Percentiles rank a stretch among this genome's conserved stretches.
These are phyloP conservation scores for Neocucurbitaria cava DNA, from an alignment of 2,329 filamentous ascomycete species.

Conservation along the genomic window DNA sequence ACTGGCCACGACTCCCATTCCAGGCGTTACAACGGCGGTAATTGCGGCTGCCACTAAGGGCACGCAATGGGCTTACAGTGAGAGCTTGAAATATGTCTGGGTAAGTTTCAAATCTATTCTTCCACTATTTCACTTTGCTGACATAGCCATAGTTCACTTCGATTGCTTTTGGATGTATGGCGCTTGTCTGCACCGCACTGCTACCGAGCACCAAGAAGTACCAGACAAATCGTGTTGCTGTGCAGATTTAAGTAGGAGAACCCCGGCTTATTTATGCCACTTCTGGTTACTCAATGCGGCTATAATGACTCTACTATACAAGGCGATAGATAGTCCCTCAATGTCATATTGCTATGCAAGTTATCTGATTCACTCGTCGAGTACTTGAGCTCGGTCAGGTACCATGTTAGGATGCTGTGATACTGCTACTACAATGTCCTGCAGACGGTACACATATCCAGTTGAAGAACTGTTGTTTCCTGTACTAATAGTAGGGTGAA, in stretches of 20 bases:
- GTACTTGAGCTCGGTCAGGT: too few relatives aligned
- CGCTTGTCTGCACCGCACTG: constrained; percentile 37
- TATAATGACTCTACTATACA: too few relatives aligned
- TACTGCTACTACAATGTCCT: too few relatives aligned
- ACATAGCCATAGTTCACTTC: constrained; percentile 20
- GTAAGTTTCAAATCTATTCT: too few relatives aligned
- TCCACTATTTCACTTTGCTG: not conserved
- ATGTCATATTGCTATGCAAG: not conserved
- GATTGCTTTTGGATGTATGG: constrained; percentile 40
- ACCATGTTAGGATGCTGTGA: too few relatives aligned
- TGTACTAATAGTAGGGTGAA: too few relatives aligned
- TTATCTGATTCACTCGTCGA: not conserved
- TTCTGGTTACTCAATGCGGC: not conserved
- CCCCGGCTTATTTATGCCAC: not conserved
- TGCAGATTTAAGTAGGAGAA: constrained; percentile 25
- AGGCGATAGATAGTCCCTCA: not conserved
- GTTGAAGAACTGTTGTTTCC: too few relatives aligned
- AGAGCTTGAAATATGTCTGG: constrained; percentile 44
- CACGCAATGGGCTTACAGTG: constrained; percentile 37
- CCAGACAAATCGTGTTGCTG: constrained; percentile 41
- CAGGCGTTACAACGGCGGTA: constrained; percentile 37
- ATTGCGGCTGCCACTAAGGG: constrained; percentile 35
- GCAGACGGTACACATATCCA: too few relatives aligned
- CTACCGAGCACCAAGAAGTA: constrained; percentile 44
- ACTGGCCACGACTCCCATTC: constrained; percentile 19